Evolutionary conservation across 805 yeast species (phyloP), one percentile per base, ranked within the genome.

Genomic region (Wickerhamiella lipophila): DNA sequence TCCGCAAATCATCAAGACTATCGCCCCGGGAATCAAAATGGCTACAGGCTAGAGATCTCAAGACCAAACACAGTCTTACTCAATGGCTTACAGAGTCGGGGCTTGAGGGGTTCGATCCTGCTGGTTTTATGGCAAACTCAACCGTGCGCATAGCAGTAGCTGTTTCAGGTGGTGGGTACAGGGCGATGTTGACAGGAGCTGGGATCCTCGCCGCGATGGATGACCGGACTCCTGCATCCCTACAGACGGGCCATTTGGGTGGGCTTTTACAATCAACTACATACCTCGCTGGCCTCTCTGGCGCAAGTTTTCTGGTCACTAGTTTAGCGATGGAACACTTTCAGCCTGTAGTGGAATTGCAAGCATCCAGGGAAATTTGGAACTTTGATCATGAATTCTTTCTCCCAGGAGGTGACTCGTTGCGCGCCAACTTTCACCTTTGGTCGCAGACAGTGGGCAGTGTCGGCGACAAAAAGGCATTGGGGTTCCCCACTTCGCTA

Each of bases 241-340:
- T 12, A 4, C 16, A 19, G 16, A 29, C 18, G 16, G 38, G 39
- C 2, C 16, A 15, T 5, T 18, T 76, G 18, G 73, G 74, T 21
- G 80, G 80, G 0, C 45, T 79, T 8, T 59, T 75, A 15, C 82
- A 78, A 53, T 62, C 74, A 7, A 50, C 76, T 0, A 62, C 72
- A 11, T 79, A 80, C 57, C 65, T 80, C 7, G 70, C 76, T 0
- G 85, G 84, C 0, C 70, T 78, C 1, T 78, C 84, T 3, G 86
- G 86, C 1, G 87, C 85, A 0, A 71, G 80, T 30, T 80, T 86
- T 85, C 60, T 77, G 7, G 74, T 80, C 1, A 71, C 78, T 36
- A 71, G 72, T 30, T 51, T 72, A 23, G 56, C 67, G 3, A 43
- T 67, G 9, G 60, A 70, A 49, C 66, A 67, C 50, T 70, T 23